A percentile compares a stretch with the other conserved stretches of the same genome.
Evolutionary conservation across 768 basidiomycete species (phyloP).

Genomic region (Tephrocybe sp.): DNA sequence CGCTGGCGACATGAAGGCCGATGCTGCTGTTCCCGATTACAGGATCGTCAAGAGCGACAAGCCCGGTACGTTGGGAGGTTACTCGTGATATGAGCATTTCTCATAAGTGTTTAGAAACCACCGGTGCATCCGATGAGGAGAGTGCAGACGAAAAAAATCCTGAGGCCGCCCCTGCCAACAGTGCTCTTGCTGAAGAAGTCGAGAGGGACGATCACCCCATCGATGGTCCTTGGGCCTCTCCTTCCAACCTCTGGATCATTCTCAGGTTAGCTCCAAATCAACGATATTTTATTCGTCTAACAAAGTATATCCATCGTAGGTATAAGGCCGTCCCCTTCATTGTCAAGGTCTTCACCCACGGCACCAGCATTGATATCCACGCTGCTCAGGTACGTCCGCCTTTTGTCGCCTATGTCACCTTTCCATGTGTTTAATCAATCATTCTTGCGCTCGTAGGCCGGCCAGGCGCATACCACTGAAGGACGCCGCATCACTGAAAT

Average conservation of each 20-base stretch:
- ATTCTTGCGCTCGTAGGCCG: constrained; percentile 8
- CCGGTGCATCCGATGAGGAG: constrained; percentile 13
- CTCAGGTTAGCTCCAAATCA: constrained; percentile 3
- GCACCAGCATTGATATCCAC: constrained; percentile 24
- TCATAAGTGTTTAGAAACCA: background rate
- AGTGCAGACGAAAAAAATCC: constrained; percentile 17
- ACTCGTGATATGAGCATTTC: background rate
- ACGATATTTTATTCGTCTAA: background rate
- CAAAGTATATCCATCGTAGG: constrained; percentile 7
- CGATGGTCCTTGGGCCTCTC: constrained; percentile 25
- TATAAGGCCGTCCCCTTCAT: constrained; percentile 23
- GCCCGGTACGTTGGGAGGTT: background rate
- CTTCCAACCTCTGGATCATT: constrained; percentile 26
- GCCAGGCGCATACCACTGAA: constrained; percentile 7
- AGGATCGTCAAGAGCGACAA: constrained; percentile 18
- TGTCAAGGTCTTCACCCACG: constrained; percentile 19
- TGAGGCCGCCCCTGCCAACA: background rate
- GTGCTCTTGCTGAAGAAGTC: constrained; percentile 13
- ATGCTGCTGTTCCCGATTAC: constrained; percentile 25
- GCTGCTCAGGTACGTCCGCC: constrained; percentile 18
- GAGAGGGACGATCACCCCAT: constrained; percentile 21
- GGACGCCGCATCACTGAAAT: constrained; percentile 20
- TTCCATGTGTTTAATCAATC: background rate
- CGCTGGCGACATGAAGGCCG: constrained; percentile 7
- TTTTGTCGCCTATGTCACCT: background rate